Base-by-base conservation (phyloP, 129 eudicot species). In the Lactuca saligna region DNA sequence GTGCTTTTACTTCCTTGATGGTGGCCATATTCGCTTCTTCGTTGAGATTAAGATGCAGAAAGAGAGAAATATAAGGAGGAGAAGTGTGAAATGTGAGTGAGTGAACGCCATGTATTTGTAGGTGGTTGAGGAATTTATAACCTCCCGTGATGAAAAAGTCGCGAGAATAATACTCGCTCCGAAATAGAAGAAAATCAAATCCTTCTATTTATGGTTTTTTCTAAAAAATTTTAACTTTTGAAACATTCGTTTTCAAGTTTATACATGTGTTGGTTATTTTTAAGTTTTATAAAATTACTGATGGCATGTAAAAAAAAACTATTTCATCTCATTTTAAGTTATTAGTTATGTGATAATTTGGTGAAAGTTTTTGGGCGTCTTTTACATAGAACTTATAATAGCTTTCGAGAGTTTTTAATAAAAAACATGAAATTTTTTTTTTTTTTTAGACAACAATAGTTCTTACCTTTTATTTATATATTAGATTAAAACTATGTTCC, bases 1-100 rank as follows among this genome's bases (percentile, higher is more conserved):
- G 96, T 17, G 97, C 98, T 44, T 83, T 79, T 46, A 93, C 78
- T 69, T 75, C 62, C 57, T 83, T 54, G 77, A 93, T 89, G 3
- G 95, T 84, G 3, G 93, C 96, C 98, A 92, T 91, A 54, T 13
- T 37, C 29, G 38, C 15, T 73, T 59, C 20, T 37, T 17, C 50
- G 69, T 42, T 69, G 62, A 41, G 75, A 61, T 34, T n/a, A 10
- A 13, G 56, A 37, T 20, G 69, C 56, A 63, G 54, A 63, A 12
- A 32, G 41, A 65, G 54, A 63, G 49, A 42, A 42, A 42, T 11
- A 46, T 67, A 13, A 53, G 0, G 51, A n/a, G 11, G 31, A 4
- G 50, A 69, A 49, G 15, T 14, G 64, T 33, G 62, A 32, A 54
- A 57, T 63, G 59, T 48, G 73, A 65, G 54, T 55, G 64, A 79